These are phyloP conservation scores for Wickerhamomyces rabaulensis DNA, from an alignment of 805 yeast species.

Conservation along the genomic window DNA sequence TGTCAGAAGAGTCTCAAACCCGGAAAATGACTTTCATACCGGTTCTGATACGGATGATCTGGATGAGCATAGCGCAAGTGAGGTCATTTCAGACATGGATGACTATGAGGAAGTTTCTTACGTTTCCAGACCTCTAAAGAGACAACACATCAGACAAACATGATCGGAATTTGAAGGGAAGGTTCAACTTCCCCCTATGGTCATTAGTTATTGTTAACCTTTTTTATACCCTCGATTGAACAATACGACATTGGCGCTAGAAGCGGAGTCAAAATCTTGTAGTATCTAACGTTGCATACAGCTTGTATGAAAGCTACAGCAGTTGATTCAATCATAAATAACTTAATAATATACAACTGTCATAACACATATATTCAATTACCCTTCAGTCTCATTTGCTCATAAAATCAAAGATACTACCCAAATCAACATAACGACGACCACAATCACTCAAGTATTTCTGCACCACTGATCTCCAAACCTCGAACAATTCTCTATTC, in stretches of 20 bases:
- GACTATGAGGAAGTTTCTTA: background rate
- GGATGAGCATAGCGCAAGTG: background rate
- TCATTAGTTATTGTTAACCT: too few species aligned
- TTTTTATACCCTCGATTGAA: too few species aligned
- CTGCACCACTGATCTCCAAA: constrained; percentile 53
- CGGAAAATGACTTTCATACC: background rate
- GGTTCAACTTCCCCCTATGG: too few species aligned
- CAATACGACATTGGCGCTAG: too few species aligned
- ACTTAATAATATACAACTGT: background rate
- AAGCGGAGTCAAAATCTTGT: too few species aligned
- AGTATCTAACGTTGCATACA: too few species aligned
- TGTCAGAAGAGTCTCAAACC: background rate
- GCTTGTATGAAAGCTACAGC: background rate
- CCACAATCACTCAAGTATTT: constrained; percentile 79
- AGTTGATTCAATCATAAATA: background rate
- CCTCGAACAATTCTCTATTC: constrained; percentile 56
- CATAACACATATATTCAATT: background rate
- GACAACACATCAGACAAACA: background rate
- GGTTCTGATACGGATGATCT: background rate
- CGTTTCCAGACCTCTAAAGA: background rate
- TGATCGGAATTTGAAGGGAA: background rate
- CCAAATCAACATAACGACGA: constrained; percentile 84
- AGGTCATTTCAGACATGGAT: background rate
- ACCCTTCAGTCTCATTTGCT: constrained; percentile 4
- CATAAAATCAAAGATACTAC: constrained; percentile 65